Conservation (phyloP, 768 basidiomycete species). For the Paxillus rubicundulus region DNA sequence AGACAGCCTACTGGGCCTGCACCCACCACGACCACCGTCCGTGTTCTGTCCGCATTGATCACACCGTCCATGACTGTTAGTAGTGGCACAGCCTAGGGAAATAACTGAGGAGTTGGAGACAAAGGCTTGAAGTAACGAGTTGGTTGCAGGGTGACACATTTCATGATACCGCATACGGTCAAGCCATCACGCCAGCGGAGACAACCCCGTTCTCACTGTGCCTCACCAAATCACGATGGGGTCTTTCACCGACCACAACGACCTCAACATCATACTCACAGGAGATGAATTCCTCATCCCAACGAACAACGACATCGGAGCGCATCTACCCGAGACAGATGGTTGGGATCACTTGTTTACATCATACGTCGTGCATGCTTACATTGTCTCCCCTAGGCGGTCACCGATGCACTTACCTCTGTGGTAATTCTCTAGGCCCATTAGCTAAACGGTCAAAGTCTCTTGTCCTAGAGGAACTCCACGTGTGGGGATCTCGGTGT, state of each 20-base stretch:
- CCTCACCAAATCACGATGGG: conserved; percentile 1
- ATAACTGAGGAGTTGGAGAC: not conserved
- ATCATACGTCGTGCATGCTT: conserved; percentile 5
- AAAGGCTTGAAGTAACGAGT: not conserved
- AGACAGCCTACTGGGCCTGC: conserved; percentile 96
- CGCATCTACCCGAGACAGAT: conserved; percentile 35
- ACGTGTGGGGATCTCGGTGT: conserved; percentile 76
- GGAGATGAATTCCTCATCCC: conserved; percentile 58
- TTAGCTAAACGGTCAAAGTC: conserved; percentile 69
- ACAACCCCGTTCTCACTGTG: not conserved
- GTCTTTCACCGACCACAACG: conserved; percentile 12
- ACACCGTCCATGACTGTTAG: conserved; percentile 12
- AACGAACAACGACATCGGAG: conserved; percentile 49
- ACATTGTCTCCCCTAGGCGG: conserved; percentile 37
- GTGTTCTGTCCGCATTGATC: conserved; percentile 9
- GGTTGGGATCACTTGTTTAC: conserved; percentile 33
- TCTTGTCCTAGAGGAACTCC: conserved; percentile 78
- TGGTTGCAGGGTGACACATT: not conserved
- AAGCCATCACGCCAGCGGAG: conserved; percentile 8
- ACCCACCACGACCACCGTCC: conserved; percentile 70
- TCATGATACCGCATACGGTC: conserved; percentile 12
- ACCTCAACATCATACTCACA: conserved; percentile 35
- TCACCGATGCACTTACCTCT: conserved; percentile 74
- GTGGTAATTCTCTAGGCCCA: conserved; percentile 92
- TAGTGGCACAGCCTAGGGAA: not conserved